phyloP scores from a whole-genome alignment of 495 filamentous ascomycete genomes.

The Penicillium goetzii region DNA sequence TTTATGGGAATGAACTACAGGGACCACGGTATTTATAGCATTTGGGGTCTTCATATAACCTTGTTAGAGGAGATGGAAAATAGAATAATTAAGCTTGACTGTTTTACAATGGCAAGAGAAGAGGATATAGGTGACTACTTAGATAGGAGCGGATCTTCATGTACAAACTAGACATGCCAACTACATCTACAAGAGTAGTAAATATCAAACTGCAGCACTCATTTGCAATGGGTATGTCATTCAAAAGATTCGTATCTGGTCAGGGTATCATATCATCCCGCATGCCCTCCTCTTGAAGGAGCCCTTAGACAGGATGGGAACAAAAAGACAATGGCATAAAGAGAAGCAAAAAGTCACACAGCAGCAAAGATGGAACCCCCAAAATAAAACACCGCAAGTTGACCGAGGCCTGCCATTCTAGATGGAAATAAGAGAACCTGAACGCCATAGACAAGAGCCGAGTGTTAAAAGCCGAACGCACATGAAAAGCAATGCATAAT shows the following conservation, averaged over 20 bases:
- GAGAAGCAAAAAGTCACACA: constrained; percentile 15
- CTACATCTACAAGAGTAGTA: neutral
- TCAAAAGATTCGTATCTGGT: constrained; percentile 29
- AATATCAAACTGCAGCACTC: neutral
- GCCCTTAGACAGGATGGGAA: constrained; percentile 7
- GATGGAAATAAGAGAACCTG: constrained; percentile 13
- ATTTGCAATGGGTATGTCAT: constrained; percentile 19
- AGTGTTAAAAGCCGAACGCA: constrained; percentile 4
- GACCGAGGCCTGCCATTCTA: constrained; percentile 37
- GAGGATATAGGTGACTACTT: neutral
- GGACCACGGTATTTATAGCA: neutral
- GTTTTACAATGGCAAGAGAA: too few species aligned
- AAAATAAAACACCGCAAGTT: constrained; percentile 17
- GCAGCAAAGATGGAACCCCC: neutral
- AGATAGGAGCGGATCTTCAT: neutral
- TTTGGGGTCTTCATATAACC: neutral
- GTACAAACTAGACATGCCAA: neutral
- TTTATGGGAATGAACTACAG: neutral
- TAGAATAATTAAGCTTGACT: neutral
- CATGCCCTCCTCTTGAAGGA: constrained; percentile 13
- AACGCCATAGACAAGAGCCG: constrained; percentile 18
- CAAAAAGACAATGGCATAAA: neutral
- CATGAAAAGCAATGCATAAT: constrained; percentile 14
- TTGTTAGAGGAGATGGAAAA: neutral
- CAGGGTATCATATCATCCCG: constrained; percentile 36